Percentiles rank a stretch among this genome's conserved stretches.
Conservation (phyloP, 2,329 filamentous ascomycete genomes). For the Monilinia polystroma region DNA sequence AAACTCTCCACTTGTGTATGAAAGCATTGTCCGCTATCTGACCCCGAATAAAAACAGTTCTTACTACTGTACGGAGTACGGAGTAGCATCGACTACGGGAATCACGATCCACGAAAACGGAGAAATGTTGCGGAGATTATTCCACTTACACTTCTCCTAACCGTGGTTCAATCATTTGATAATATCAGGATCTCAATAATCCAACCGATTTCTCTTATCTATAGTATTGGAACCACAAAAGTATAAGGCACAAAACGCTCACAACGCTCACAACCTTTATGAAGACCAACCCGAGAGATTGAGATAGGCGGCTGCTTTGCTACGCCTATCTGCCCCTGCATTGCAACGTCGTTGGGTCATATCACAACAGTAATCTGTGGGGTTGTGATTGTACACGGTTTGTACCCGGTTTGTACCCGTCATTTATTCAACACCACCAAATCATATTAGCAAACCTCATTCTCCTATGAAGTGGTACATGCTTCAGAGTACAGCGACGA, state of each 20-base stretch:
- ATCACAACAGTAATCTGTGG: slow-evolving; percentile 18
- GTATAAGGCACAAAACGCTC: slow-evolving; percentile 20
- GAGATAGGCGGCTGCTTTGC: slow-evolving; percentile 18
- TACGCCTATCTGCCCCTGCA: slow-evolving; percentile 19
- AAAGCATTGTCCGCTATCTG: slow-evolving; percentile 19
- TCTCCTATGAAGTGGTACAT: slow-evolving; percentile 11
- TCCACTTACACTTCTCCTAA: slow-evolving; percentile 14
- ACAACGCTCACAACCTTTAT: slow-evolving; percentile 8
- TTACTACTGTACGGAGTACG: not conserved
- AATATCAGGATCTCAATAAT: slow-evolving; percentile 8
- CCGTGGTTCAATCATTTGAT: slow-evolving; percentile 17
- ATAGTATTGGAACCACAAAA: slow-evolving; percentile 10
- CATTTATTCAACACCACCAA: slow-evolving; percentile 4
- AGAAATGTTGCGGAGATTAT: slow-evolving; percentile 21
- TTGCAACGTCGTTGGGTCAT: slow-evolving; percentile 22
- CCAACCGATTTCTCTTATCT: slow-evolving; percentile 20
- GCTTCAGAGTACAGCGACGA: slow-evolving; percentile 15
- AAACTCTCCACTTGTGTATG: slow-evolving; percentile 10
- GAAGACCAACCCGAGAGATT: slow-evolving; percentile 6
- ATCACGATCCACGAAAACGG: slow-evolving; percentile 23
- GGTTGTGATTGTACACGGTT: slow-evolving; percentile 21
- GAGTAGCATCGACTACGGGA: slow-evolving; percentile 8
- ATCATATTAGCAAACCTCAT: slow-evolving; percentile 20
- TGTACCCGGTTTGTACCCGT: slow-evolving; percentile 15
- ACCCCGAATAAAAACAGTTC: slow-evolving; percentile 17